These are phyloP conservation scores for Xanthoconium separans DNA, from an alignment of 1,284 basidiomycete species.

Conservation along the genomic window DNA sequence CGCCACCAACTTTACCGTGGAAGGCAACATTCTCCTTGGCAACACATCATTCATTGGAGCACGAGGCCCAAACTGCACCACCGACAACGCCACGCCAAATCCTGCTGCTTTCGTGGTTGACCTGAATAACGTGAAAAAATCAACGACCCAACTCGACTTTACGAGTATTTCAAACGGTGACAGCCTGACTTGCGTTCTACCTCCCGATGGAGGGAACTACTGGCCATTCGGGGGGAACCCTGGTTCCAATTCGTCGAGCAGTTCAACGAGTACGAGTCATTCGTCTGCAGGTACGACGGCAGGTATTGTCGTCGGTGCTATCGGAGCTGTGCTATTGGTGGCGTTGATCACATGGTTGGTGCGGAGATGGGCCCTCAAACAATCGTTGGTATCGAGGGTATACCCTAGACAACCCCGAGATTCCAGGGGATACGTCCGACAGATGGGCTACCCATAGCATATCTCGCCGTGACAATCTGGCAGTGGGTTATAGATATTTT, in stretches of 20 bases:
- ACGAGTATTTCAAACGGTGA: slow-evolving; percentile 50
- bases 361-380: slow-evolving; percentile 45
- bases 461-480: neutral
- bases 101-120: slow-evolving; percentile 63
- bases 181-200: slow-evolving; percentile 62
- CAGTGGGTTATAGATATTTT: neutral
- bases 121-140: slow-evolving; percentile 39
- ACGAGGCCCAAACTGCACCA: slow-evolving; percentile 68
- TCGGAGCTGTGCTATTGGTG: slow-evolving; percentile 46
- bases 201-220: slow-evolving; percentile 64
- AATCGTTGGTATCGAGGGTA: slow-evolving; percentile 11
- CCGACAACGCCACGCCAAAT: slow-evolving; percentile 46
- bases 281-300: slow-evolving; percentile 38
- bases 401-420: neutral
- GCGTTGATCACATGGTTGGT: slow-evolving; percentile 47
- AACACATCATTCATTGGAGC: slow-evolving; percentile 79
- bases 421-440: slow-evolving; percentile 8
- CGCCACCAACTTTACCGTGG: slow-evolving; percentile 65
- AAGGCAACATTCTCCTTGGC: slow-evolving; percentile 61
- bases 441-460: neutral
- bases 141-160: slow-evolving; percentile 54
- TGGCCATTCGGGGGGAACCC: slow-evolving; percentile 71
- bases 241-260: slow-evolving; percentile 17
- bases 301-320: slow-evolving; percentile 55
- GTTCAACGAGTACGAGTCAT: slow-evolving; percentile 26